These are phyloP conservation scores for Podila horticola DNA, from an alignment of 192 early-diverging fungal species.

Conservation along the genomic window DNA sequence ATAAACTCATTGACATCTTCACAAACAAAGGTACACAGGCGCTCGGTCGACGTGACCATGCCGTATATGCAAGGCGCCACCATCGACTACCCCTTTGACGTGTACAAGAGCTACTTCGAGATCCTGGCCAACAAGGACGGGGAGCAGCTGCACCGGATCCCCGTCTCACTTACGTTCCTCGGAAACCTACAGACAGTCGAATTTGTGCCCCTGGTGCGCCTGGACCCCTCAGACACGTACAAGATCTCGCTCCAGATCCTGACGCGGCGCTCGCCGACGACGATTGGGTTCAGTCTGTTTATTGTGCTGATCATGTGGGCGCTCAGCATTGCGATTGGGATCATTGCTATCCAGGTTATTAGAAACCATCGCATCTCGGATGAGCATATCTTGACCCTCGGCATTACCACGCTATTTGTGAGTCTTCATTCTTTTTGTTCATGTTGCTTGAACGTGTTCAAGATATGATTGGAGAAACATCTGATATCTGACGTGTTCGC, in stretches of 20 bases:
- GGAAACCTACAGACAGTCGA: conserved; percentile 55
- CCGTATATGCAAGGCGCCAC: conserved; percentile 45
- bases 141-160: conserved; percentile 49
- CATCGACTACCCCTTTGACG: conserved; percentile 61
- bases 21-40: conserved; percentile 13
- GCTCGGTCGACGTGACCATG: conserved; percentile 48
- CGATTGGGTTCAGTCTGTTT: conserved; percentile 59
- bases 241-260: conserved; percentile 54
- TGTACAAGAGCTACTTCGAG: conserved; percentile 59
- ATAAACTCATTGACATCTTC: neutral
- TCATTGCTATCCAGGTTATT: conserved; percentile 60
- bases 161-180: conserved; percentile 53
- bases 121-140: conserved; percentile 47
- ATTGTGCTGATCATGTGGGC: conserved; percentile 62
- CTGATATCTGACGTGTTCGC: neutral
- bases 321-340: conserved; percentile 51
- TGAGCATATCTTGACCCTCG: conserved; percentile 56
- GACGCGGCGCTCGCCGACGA: conserved; percentile 55
- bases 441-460: neutral
- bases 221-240: conserved; percentile 24
- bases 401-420: conserved; percentile 58
- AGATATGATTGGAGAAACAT: neutral
- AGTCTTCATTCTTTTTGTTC: neutral
- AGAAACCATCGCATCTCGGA: conserved; percentile 50
- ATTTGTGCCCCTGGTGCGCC: conserved; percentile 47